These are phyloP conservation scores for Xylaria curta DNA, from an alignment of 495 filamentous ascomycete species.

Conservation along the genomic window DNA sequence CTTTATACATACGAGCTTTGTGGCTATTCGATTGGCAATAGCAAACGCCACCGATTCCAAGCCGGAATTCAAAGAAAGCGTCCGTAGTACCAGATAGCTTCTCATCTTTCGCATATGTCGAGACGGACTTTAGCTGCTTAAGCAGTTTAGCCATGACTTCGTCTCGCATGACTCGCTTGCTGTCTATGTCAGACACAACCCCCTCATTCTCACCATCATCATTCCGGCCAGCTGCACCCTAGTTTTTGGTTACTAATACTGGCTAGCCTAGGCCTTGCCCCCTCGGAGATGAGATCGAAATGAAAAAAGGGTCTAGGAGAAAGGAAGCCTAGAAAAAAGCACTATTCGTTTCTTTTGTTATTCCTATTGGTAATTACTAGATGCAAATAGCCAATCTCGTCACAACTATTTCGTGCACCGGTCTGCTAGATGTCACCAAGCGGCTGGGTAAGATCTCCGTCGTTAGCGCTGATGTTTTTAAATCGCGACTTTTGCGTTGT, in stretches of 20 bases:
- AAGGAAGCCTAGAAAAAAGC: not conserved
- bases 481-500: not conserved
- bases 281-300: constrained; percentile 12
- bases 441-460: not conserved
- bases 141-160: not conserved
- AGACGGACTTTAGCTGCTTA: not conserved
- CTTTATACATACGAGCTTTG: not conserved
- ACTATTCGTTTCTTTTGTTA: constrained; percentile 5
- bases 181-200: not conserved
- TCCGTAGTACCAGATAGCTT: not conserved
- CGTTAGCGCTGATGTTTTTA: not conserved
- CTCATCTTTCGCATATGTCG: not conserved
- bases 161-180: constrained; percentile 1
- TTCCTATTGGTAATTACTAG: not conserved
- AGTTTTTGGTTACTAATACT: not conserved
- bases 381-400: not conserved
- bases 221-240: constrained; percentile 12
- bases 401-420: not conserved
- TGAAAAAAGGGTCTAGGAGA: constrained; percentile 1
- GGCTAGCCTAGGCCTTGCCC: not conserved
- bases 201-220: constrained; percentile 4
- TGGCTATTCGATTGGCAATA: not conserved
- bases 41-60: not conserved
- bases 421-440: not conserved
- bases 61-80: not conserved